Conservation (phyloP, 371 early-diverging fungal genomes). For the Funneliformis caledonium region DNA sequence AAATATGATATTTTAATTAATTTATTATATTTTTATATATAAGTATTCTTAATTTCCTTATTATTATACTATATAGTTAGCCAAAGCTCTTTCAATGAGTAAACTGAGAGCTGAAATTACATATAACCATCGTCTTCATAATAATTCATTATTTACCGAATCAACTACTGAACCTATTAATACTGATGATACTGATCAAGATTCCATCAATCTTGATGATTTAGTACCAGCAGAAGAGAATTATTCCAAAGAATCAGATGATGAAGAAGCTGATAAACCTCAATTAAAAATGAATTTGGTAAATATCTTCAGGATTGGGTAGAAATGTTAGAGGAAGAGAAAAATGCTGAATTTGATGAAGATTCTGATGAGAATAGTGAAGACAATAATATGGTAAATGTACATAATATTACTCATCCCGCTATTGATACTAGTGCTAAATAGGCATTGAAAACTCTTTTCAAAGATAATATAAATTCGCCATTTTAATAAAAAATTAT, state of each 20-base stretch:
- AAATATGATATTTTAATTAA: not conserved
- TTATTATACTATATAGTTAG: not conserved
- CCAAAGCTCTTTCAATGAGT: not conserved
- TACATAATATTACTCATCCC: conserved; percentile 4
- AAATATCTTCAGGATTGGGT: not conserved
- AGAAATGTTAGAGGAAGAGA: conserved; percentile 7
- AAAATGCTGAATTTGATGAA: not conserved
- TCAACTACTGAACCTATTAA: not conserved
- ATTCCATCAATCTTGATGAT: not conserved
- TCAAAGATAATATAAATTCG: too few species aligned
- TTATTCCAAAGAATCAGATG: not conserved
- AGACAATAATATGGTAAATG: not conserved
- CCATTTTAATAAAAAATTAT: too few species aligned
- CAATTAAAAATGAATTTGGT: not conserved
- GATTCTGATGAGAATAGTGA: not conserved
- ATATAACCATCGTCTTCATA: not conserved
- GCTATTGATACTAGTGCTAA: not conserved
- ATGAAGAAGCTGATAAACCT: conserved; percentile 7
- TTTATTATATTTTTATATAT: not conserved
- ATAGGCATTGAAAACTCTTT: too few species aligned
- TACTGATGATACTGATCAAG: not conserved
- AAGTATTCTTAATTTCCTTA: not conserved
- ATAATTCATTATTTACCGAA: not conserved
- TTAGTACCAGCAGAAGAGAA: not conserved
- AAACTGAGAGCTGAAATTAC: conserved; percentile 9